Percentiles rank a stretch among this genome's conserved stretches.
Evolutionary conservation across 163 green algal species (phyloP).

Genomic region (Coccomyxa subellipsoidea): DNA sequence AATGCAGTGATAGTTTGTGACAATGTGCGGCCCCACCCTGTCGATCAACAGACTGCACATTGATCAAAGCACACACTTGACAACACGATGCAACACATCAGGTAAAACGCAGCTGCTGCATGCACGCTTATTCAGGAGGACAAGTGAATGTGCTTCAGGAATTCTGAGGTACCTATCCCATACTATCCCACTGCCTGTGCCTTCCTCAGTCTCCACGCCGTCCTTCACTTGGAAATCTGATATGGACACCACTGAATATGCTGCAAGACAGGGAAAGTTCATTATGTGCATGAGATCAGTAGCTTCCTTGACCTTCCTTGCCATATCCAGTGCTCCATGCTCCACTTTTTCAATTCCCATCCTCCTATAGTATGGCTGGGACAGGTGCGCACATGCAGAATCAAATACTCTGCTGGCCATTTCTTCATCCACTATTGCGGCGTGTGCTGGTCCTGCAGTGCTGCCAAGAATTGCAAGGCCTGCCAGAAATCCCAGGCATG

Average conservation of each 20-base stretch:
- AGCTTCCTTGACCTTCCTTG: too few species aligned
- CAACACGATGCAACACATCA: background rate
- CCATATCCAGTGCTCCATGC: too few species aligned
- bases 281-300: background rate
- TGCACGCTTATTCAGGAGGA: background rate
- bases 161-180: constrained; percentile 37
- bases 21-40: constrained; percentile 37
- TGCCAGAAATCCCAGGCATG: background rate
- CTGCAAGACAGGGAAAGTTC: background rate
- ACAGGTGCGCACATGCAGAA: background rate
- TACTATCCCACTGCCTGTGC: constrained; percentile 54
- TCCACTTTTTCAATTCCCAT: too few species aligned
- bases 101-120: background rate
- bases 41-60: background rate
- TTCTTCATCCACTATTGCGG: constrained; percentile 27
- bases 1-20: constrained; percentile 70
- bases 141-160: background rate
- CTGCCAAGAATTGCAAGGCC: background rate
- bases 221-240: constrained; percentile 23
- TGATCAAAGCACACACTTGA: background rate
- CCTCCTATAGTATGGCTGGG: too few species aligned
- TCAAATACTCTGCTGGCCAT: constrained; percentile 32
- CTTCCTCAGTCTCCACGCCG: constrained; percentile 31
- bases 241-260: constrained; percentile 34
- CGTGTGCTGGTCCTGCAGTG: constrained; percentile 9